A percentile compares a stretch with the other conserved stretches of the same genome.
Conservation (phyloP, 2,329 filamentous ascomycete species). For the Hypoxylon sp. region DNA sequence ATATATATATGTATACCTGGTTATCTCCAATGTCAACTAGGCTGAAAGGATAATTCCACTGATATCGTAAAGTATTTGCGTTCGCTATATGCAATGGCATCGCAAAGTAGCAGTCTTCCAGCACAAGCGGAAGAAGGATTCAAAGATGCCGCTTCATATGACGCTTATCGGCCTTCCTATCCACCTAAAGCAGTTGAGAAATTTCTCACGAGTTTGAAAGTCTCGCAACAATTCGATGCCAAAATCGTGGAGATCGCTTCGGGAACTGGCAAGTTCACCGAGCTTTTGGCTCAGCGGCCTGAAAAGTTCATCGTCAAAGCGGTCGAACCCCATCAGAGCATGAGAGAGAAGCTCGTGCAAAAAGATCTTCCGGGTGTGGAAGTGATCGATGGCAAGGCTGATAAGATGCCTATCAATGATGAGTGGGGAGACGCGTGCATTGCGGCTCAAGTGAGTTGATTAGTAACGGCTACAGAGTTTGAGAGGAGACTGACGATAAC, state of each 20-base stretch:
- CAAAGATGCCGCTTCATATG: constrained; percentile 74
- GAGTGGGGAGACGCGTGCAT: constrained; percentile 76
- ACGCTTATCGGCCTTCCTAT: constrained; percentile 78
- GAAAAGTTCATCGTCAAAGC: constrained; percentile 74
- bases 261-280: constrained; percentile 80
- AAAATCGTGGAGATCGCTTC: constrained; percentile 75
- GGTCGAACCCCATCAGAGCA: constrained; percentile 76
- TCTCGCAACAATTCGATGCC: constrained; percentile 63
- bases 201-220: constrained; percentile 69
- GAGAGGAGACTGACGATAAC: constrained; percentile 28
- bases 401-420: constrained; percentile 68
- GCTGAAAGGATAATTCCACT: not conserved
- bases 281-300: constrained; percentile 69
- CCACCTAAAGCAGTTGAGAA: constrained; percentile 69
- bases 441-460: constrained; percentile 72
- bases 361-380: constrained; percentile 71
- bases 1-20: not conserved
- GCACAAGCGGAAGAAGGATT: constrained; percentile 72
- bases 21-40: not conserved
- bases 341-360: constrained; percentile 72
- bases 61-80: not conserved
- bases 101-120: constrained; percentile 44
- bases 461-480: not conserved
- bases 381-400: constrained; percentile 71
- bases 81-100: constrained; percentile 39